Conservation (phyloP, 2,329 filamentous ascomycete genomes). For the Venturia carpophila region DNA sequence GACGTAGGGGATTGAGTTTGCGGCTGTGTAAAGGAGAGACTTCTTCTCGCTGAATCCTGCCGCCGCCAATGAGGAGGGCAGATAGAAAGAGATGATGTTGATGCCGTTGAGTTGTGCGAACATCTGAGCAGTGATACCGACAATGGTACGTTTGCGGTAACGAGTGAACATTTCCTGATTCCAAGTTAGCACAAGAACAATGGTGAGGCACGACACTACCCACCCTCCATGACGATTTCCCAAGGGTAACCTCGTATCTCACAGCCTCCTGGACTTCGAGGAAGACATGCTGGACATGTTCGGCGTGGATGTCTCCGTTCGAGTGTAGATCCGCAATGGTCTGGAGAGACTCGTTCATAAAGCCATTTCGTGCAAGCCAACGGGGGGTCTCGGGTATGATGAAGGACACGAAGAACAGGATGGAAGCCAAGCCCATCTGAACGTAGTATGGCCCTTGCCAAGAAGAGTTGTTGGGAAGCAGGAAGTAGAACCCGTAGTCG, state of each 20-base stretch:
- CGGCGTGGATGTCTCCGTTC: constrained; percentile 27
- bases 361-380: constrained; percentile 37
- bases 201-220: constrained; percentile 6
- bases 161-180: constrained; percentile 35
- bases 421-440: background rate
- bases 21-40: constrained; percentile 35
- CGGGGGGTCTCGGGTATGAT: constrained; percentile 33
- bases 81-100: constrained; percentile 39
- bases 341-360: constrained; percentile 33
- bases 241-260: constrained; percentile 31
- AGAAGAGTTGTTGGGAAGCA: background rate
- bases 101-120: constrained; percentile 37
- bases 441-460: background rate
- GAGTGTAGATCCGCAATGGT: constrained; percentile 37
- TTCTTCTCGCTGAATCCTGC: constrained; percentile 33
- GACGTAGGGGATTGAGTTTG: constrained; percentile 35
- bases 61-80: constrained; percentile 25
- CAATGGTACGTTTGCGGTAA: constrained; percentile 36
- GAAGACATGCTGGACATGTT: constrained; percentile 27
- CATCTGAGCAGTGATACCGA: constrained; percentile 37
- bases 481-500: background rate
- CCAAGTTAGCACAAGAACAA: constrained; percentile 22
- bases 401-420: constrained; percentile 28
- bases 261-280: constrained; percentile 28
- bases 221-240: constrained; percentile 30